These are phyloP conservation scores for Microascus cirrosus DNA, from an alignment of 2,329 filamentous ascomycete species.

Conservation along the genomic window DNA sequence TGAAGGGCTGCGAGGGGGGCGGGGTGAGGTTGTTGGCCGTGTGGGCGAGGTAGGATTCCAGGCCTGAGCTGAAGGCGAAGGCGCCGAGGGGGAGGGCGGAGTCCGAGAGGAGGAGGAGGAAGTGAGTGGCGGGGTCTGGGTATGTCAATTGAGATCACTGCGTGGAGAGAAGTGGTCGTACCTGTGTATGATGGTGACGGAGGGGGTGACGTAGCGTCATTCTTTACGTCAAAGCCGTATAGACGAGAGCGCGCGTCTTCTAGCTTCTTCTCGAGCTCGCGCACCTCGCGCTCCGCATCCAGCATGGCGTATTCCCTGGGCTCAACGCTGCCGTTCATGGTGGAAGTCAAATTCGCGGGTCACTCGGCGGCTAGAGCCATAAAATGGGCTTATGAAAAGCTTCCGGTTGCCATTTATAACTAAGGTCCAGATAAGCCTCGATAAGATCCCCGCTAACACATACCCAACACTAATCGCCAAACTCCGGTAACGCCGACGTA, in stretches of 20 bases:
- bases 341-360: neutral
- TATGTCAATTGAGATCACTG: neutral
- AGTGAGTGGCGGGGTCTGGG: conserved; percentile 38
- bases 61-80: conserved; percentile 76
- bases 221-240: neutral
- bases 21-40: conserved; percentile 21
- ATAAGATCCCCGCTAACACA: neutral
- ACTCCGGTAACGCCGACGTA: neutral
- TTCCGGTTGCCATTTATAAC: too few relatives aligned
- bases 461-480: neutral
- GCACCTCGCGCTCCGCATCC: conserved; percentile 1
- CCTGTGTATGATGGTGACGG: neutral
- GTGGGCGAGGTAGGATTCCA: conserved; percentile 75
- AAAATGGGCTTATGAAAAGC: neutral
- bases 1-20: neutral
- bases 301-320: neutral
- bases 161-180: neutral
- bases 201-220: neutral
- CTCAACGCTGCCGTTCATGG: neutral
- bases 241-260: neutral
- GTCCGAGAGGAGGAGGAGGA: conserved; percentile 67
- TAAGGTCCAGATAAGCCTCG: neutral
- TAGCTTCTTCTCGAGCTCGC: neutral
- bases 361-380: neutral
- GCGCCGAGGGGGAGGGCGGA: conserved; percentile 73